Conservation (phyloP, 108 stramenopile genomes). For the Nitzschia sp. region DNA sequence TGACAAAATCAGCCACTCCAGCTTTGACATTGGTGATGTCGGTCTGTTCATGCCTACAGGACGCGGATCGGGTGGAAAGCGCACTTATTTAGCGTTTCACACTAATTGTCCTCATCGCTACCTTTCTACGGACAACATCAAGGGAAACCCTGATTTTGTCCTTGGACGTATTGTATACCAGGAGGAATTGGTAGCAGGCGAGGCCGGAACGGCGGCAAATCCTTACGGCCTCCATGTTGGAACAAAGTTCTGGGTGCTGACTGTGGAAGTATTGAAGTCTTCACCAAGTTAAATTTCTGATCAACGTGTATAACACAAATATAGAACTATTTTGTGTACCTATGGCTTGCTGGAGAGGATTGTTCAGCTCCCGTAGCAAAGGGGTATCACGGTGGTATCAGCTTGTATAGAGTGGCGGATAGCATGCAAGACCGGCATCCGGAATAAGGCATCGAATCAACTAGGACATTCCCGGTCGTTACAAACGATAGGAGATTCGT, state of each 20-base stretch:
- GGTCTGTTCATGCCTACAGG: conserved; percentile 86
- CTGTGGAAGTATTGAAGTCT: conserved; percentile 73
- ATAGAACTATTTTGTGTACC: no score
- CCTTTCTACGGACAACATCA: conserved; percentile 72
- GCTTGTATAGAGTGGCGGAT: no score
- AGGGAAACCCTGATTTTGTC: conserved; percentile 72
- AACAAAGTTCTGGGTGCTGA: conserved; percentile 79
- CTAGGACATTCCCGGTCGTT: no score
- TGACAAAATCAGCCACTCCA: conserved; percentile 84
- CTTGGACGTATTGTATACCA: conserved; percentile 79
- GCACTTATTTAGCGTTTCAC: conserved; percentile 81
- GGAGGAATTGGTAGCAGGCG: conserved; percentile 71
- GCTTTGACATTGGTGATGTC: conserved; percentile 77
- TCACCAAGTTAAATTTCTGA: conserved; percentile 19
- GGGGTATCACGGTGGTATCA: no score
- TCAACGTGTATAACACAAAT: no score
- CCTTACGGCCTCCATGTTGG: conserved; percentile 81
- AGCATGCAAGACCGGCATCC: no score
- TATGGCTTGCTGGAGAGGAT: no score
- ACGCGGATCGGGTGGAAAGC: conserved; percentile 62
- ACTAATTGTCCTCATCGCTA: conserved; percentile 81
- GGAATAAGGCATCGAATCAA: no score
- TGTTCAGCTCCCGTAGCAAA: no score
- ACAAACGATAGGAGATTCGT: no score
- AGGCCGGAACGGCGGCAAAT: conserved; percentile 69